phyloP scores from a whole-genome alignment of 805 yeast genomes.

The Hanseniaspora valbyensis region DNA sequence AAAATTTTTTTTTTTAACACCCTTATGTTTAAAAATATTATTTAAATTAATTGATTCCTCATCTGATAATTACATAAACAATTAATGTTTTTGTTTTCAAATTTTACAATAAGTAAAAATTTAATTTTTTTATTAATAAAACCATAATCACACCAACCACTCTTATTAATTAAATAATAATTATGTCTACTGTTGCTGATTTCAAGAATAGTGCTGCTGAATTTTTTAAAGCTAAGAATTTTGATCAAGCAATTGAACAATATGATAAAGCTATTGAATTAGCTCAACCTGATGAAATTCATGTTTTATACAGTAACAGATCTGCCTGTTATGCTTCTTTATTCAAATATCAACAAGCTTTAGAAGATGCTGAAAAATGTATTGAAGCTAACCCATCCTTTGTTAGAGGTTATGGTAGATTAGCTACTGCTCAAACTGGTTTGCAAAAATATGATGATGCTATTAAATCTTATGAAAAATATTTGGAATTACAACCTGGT shows the following conservation, averaged over 20 bases:
- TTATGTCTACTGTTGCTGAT: constrained; percentile 1
- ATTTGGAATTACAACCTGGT: constrained; percentile 65
- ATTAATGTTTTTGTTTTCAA: too few species aligned
- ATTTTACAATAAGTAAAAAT: too few species aligned
- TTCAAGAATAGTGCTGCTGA: constrained; percentile 47
- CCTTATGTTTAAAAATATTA: too few species aligned
- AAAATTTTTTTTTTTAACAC: neutral
- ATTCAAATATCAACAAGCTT: constrained; percentile 61
- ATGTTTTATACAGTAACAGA: constrained; percentile 85
- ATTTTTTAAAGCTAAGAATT: constrained; percentile 80
- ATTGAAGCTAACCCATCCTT: constrained; percentile 70
- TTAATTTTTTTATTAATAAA: too few species aligned
- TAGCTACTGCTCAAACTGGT: constrained; percentile 90
- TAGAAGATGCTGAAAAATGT: constrained; percentile 76
- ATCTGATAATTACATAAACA: too few species aligned
- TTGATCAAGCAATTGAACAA: constrained; percentile 65
- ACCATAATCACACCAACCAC: neutral
- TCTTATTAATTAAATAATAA: neutral
- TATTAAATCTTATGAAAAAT: constrained; percentile 56
- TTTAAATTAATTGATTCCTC: too few species aligned
- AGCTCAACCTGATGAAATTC: constrained; percentile 36
- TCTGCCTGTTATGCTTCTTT: constrained; percentile 82
- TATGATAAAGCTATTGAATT: constrained; percentile 45
- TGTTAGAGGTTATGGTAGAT: constrained; percentile 93
- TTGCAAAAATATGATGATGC: constrained; percentile 70